Base-by-base conservation (phyloP, 164 flowering plant genomes). In the Saururus chinensis region DNA sequence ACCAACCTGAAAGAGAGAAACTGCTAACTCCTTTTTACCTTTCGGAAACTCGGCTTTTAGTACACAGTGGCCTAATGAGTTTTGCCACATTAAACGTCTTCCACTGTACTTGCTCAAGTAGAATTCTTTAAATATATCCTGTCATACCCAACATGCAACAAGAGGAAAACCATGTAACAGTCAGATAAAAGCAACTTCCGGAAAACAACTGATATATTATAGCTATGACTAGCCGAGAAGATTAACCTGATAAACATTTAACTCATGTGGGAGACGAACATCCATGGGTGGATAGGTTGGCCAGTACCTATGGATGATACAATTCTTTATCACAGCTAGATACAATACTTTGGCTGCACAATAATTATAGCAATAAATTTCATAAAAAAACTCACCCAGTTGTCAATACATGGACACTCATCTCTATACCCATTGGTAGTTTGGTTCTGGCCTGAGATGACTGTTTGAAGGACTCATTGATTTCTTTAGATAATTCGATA, bases 251-350 rank as follows among this genome's bases (percentile, higher is more conserved):
- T 90, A 90, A 7, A 86, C 88, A 78, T 86, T 90, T 61, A 88
- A 71, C 67, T 90, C 97, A 77, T 84, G 92, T 40, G 97, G 97
- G 60, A 90, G 95, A 62, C 90, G 79, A 67, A 88, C 82, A 81
- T 88, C 92, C 97, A 90, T 90, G 4, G 92, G 97, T 5, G 97
- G 97, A 71, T 90, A 90, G 42, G 97, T 90, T 24, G 97, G 95
- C 97, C 97, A 90, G 77, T 90, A 86, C 68, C 97, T 90, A 83
- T 64, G 76, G 40, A 25, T 0, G 22, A 23, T 42, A 30, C 23
- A 45, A 25, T 25, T 35, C 55, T 9, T 56, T 17, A 59, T 51
- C 54, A 57, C 10, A 23, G 25, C 11, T 19, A 53, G 20, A 17
- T 17, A 8, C 17, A 10, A 45, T 45, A 17, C 1, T 45, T 30